Conservation (phyloP, 768 basidiomycete species). For the Trametes villosa region DNA sequence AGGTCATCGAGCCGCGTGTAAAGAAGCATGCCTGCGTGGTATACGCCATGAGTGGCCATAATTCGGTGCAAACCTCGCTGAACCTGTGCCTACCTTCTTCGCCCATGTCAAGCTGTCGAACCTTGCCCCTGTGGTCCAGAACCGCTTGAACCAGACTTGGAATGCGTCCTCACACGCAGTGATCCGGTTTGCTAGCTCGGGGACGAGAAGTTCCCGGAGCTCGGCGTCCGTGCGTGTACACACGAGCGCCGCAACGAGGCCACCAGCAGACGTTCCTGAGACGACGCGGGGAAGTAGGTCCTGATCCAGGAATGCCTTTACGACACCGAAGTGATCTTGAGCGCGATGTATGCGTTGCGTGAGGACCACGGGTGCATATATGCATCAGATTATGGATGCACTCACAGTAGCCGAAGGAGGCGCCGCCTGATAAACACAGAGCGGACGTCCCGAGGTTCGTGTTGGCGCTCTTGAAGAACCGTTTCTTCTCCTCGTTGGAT, state of each 20-base stretch:
- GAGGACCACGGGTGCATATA: not conserved
- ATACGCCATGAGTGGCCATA: not conserved
- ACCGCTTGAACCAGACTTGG: constrained; percentile 68
- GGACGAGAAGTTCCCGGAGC: constrained; percentile 73
- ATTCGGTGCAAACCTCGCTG: not conserved
- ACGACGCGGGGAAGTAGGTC: constrained; percentile 88
- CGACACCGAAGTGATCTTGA: constrained; percentile 86
- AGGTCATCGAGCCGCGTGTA: constrained; percentile 92
- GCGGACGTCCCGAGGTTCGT: constrained; percentile 91
- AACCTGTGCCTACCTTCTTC: constrained; percentile 60
- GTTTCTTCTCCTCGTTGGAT: constrained; percentile 84
- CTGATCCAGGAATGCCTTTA: constrained; percentile 90
- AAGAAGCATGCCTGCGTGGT: constrained; percentile 76
- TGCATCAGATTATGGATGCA: not conserved
- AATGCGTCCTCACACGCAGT: constrained; percentile 83
- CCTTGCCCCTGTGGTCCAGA: constrained; percentile 88
- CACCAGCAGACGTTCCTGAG: constrained; percentile 94
- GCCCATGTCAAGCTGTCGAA: constrained; percentile 94
- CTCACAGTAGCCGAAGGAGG: constrained; percentile 91
- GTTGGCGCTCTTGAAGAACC: constrained; percentile 89
- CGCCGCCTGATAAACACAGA: constrained; percentile 94
- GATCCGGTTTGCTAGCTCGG: constrained; percentile 82
- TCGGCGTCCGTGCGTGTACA: constrained; percentile 92
- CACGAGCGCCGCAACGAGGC: constrained; percentile 71
- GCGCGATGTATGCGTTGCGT: not conserved